These are phyloP conservation scores for Stagonosporopsis rhizophila DNA, from an alignment of 2,329 filamentous ascomycete species.

Conservation along the genomic window DNA sequence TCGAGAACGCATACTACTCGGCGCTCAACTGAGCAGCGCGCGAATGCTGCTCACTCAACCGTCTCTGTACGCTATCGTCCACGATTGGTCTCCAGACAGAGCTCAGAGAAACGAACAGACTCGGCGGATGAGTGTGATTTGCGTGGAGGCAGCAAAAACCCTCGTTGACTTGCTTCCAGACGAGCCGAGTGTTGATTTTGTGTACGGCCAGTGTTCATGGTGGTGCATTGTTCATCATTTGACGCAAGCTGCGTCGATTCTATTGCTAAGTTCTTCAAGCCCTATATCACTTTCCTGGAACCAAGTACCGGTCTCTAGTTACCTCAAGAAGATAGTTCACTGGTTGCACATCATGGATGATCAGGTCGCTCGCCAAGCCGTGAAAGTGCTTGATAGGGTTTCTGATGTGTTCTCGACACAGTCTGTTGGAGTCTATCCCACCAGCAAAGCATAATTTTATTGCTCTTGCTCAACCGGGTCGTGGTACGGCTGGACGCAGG, in stretches of 20 bases:
- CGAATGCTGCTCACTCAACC: conserved; percentile 51
- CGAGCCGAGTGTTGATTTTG: conserved; percentile 32
- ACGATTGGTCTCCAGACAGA: background rate
- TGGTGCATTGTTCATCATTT: conserved; percentile 50
- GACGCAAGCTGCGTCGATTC: conserved; percentile 49
- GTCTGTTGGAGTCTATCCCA: too few species aligned
- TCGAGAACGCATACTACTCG: conserved; percentile 42
- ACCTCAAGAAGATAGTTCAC: too few species aligned
- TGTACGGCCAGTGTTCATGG: conserved; percentile 50
- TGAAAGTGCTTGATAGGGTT: too few species aligned
- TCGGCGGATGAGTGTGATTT: conserved; percentile 17
- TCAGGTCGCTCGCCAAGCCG: too few species aligned
- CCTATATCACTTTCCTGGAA: too few species aligned
- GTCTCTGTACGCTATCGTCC: conserved; percentile 10
- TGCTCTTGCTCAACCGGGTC: too few species aligned
- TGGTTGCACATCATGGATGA: too few species aligned
- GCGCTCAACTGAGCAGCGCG: conserved; percentile 45
- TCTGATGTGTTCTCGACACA: too few species aligned
- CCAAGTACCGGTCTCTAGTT: too few species aligned
- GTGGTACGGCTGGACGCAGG: too few species aligned
- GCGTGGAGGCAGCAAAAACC: conserved; percentile 46
- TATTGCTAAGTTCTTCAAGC: conserved; percentile 34
- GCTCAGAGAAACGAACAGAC: background rate
- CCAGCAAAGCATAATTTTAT: too few species aligned
- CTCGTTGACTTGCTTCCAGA: conserved; percentile 46